These are phyloP conservation scores for Tulasnella sp. DNA, from an alignment of 768 basidiomycete genomes.

Conservation along the genomic window DNA sequence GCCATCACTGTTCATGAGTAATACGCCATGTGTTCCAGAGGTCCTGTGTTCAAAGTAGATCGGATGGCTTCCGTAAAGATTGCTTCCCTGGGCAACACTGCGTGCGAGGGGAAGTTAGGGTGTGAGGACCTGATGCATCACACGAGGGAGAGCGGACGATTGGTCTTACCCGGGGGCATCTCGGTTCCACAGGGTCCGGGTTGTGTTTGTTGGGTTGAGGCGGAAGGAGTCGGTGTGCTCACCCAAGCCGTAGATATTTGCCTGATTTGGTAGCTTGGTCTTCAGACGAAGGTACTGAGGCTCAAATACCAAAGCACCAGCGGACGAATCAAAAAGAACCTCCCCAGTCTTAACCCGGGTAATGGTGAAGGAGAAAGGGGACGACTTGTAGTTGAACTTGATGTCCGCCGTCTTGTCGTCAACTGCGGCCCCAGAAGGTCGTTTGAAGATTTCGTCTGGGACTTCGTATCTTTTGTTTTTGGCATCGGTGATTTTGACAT, in stretches of 20 bases:
- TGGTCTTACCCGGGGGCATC: slow-evolving; percentile 45
- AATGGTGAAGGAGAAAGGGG: slow-evolving; percentile 33
- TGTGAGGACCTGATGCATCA: not conserved
- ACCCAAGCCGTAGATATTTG: slow-evolving; percentile 75
- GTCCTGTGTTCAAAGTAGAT: slow-evolving; percentile 63
- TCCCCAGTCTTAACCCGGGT: slow-evolving; percentile 26
- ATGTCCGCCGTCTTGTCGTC: slow-evolving; percentile 24
- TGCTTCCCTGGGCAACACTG: slow-evolving; percentile 45
- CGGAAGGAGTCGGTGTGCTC: slow-evolving; percentile 62
- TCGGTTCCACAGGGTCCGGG: slow-evolving; percentile 54
- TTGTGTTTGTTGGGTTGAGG: slow-evolving; percentile 39
- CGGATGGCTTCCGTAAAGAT: slow-evolving; percentile 67
- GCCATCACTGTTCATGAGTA: slow-evolving; percentile 61
- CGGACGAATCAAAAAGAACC: slow-evolving; percentile 40
- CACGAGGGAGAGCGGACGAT: not conserved
- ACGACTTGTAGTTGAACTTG: slow-evolving; percentile 28
- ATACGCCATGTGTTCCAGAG: slow-evolving; percentile 61
- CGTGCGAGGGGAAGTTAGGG: not conserved
- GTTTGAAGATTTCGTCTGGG: slow-evolving; percentile 27
- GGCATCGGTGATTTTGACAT: slow-evolving; percentile 34
- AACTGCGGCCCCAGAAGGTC: not conserved
- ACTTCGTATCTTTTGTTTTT: slow-evolving; percentile 30
- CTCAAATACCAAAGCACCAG: slow-evolving; percentile 61
- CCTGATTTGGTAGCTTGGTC: slow-evolving; percentile 47
- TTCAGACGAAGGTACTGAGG: slow-evolving; percentile 70